Conservation (phyloP, 257 asterid genomes). For the Paulownia fortunei region DNA sequence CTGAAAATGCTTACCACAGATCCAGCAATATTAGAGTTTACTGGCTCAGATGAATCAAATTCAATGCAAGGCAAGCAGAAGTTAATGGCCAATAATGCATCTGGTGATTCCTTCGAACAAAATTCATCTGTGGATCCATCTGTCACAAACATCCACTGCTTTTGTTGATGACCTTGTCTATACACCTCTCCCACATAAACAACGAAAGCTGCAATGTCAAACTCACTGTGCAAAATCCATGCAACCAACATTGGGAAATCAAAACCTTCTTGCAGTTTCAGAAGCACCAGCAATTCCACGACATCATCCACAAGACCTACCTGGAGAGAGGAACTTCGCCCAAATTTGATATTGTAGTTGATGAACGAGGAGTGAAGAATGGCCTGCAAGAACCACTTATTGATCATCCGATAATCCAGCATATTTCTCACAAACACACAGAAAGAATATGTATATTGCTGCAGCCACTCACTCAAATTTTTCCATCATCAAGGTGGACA, state of each 20-base stretch:
- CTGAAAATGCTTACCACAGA: slow-evolving; percentile 62
- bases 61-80: slow-evolving; percentile 61
- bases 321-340: slow-evolving; percentile 80
- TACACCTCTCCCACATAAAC: slow-evolving; percentile 82
- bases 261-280: slow-evolving; percentile 16
- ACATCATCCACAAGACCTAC: slow-evolving; percentile 43
- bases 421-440: slow-evolving; percentile 6
- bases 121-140: slow-evolving; percentile 61
- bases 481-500: slow-evolving; percentile 53
- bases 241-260: slow-evolving; percentile 34
- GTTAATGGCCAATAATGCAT: slow-evolving; percentile 73
- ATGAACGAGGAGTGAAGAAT: slow-evolving; percentile 74
- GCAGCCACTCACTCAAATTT: slow-evolving; percentile 63
- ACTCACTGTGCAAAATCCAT: slow-evolving; percentile 65
- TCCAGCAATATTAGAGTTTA: slow-evolving; percentile 65
- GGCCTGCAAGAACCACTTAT: slow-evolving; percentile 55
- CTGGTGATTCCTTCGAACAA: slow-evolving; percentile 45
- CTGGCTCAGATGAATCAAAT: slow-evolving; percentile 55
- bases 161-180: slow-evolving; percentile 62
- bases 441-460: slow-evolving; percentile 10
- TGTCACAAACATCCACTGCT: slow-evolving; percentile 93
- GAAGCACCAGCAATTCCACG: slow-evolving; percentile 31
- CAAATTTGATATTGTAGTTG: slow-evolving; percentile 67
- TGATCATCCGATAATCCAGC: slow-evolving; percentile 25
- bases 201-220: slow-evolving; percentile 84